Conservation (phyloP, 2,329 filamentous ascomycete species). For the Diaporthe nobilis region DNA sequence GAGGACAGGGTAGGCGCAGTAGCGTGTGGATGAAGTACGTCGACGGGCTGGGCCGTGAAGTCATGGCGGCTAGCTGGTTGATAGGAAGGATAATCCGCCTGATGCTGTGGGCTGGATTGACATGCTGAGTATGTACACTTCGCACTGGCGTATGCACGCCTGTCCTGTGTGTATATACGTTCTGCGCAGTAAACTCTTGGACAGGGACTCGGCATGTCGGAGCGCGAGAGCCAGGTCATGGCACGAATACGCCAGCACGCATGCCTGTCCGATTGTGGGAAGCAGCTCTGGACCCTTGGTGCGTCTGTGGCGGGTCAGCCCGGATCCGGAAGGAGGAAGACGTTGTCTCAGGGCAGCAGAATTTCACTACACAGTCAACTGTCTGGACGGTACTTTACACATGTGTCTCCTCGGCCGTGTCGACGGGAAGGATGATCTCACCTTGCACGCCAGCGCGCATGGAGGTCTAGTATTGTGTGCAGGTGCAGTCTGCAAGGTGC, state of each 20-base stretch:
- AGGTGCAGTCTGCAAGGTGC: not conserved
- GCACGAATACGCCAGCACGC: not conserved
- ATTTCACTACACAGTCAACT: not conserved
- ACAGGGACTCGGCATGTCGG: not conserved
- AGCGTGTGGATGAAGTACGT: not conserved
- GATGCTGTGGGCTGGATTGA: not conserved
- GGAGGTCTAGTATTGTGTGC: not conserved
- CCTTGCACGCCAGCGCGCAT: slow-evolving; percentile 7
- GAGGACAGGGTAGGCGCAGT: slow-evolving; percentile 1
- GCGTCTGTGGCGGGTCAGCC: slow-evolving; percentile 33
- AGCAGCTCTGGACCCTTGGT: slow-evolving; percentile 30
- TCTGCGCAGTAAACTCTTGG: not conserved
- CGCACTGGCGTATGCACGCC: not conserved
- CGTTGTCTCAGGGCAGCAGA: not conserved
- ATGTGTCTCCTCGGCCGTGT: not conserved
- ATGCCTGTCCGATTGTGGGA: not conserved
- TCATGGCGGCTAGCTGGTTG: slow-evolving; percentile 6
- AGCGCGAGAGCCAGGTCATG: not conserved
- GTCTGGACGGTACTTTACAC: not conserved
- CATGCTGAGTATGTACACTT: not conserved
- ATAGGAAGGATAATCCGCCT: not conserved
- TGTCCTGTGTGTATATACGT: not conserved
- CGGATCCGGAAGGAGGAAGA: slow-evolving; percentile 13
- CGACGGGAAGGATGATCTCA: slow-evolving; percentile 12
- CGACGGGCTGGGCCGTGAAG: slow-evolving; percentile 29